Percentiles rank a stretch among this genome's conserved stretches.
Evolutionary conservation across 2,329 filamentous ascomycete species (phyloP).

Genomic region (Cordyceps militaris): DNA sequence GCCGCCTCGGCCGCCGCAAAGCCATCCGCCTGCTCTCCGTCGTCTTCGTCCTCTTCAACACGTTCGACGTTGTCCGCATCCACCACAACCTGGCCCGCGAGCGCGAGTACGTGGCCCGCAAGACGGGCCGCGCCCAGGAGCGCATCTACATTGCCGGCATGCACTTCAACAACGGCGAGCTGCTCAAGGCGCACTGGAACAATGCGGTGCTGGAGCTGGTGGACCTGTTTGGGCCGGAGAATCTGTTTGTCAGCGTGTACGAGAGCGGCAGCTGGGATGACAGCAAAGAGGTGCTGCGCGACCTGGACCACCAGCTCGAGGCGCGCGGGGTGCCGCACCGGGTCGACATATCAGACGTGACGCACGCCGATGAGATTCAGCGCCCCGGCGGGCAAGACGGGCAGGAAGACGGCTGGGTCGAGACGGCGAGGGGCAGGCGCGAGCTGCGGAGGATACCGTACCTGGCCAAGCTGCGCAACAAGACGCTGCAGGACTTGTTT

Average conservation of each 20-base stretch:
- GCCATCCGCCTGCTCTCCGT: conserved; percentile 27
- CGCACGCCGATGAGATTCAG: conserved; percentile 52
- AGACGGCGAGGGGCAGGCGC: conserved; percentile 44
- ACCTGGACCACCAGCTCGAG: conserved; percentile 49
- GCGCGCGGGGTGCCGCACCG: conserved; percentile 44
- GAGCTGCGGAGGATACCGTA: conserved; percentile 63
- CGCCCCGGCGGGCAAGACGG: conserved; percentile 24
- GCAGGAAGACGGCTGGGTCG: conserved; percentile 52
- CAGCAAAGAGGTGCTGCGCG: conserved; percentile 53
- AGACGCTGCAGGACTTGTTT: conserved; percentile 51
- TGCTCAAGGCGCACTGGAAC: conserved; percentile 58
- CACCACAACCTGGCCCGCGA: conserved; percentile 26
- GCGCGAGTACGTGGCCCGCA: conserved; percentile 18
- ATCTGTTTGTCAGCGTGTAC: conserved; percentile 60
- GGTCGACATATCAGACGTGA: conserved; percentile 51
- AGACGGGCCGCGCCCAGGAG: conserved; percentile 24
- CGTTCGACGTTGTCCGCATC: conserved; percentile 34
- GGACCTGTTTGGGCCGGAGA: conserved; percentile 50
- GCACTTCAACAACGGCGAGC: conserved; percentile 58
- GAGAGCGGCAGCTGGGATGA: conserved; percentile 66
- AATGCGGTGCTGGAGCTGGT: conserved; percentile 51
- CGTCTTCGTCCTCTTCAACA: conserved; percentile 28
- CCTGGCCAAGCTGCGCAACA: conserved; percentile 57
- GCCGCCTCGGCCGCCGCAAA: conserved; percentile 32
- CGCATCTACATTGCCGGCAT: conserved; percentile 61